phyloP scores from a whole-genome alignment of 768 basidiomycete species.

The Lactifluus rugatus region DNA sequence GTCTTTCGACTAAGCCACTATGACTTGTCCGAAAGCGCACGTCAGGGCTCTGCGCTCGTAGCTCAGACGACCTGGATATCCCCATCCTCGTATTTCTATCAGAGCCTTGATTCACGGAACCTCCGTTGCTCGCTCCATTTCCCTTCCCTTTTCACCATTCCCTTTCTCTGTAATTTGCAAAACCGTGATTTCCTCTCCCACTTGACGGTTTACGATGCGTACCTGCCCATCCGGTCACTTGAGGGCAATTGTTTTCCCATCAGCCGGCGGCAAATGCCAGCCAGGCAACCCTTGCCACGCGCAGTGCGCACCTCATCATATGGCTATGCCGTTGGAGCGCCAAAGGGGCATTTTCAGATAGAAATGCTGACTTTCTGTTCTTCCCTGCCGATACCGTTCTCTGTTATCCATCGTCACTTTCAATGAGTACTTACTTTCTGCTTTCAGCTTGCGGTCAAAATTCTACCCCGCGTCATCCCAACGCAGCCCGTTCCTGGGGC shows the following conservation, averaged over 20 bases:
- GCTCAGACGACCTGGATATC: not conserved
- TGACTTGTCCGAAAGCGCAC: not conserved
- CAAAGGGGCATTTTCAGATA: not conserved
- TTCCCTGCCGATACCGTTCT: not conserved
- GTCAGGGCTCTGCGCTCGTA: not conserved
- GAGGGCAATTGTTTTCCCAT: not conserved
- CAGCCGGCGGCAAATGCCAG: not conserved
- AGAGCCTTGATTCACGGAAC: not conserved
- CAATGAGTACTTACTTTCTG: not conserved
- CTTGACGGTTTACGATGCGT: not conserved
- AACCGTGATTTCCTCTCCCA: not conserved
- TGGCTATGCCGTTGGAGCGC: not conserved
- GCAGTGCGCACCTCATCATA: not conserved
- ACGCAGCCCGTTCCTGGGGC: constrained; percentile 40
- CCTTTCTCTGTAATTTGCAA: not conserved
- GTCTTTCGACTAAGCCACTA: not conserved
- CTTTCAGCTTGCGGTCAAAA: constrained; percentile 91
- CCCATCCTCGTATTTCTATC: not conserved
- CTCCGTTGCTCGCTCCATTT: not conserved
- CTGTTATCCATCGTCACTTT: not conserved
- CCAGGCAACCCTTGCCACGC: not conserved
- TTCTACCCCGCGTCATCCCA: constrained; percentile 79
- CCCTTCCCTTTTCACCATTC: not conserved
- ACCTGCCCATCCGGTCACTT: not conserved
- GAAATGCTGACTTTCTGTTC: not conserved